Evolutionary conservation across 805 yeast species (phyloP), one percentile per base, ranked within the genome.

Genomic region (Brettanomyces naardenensis): DNA sequence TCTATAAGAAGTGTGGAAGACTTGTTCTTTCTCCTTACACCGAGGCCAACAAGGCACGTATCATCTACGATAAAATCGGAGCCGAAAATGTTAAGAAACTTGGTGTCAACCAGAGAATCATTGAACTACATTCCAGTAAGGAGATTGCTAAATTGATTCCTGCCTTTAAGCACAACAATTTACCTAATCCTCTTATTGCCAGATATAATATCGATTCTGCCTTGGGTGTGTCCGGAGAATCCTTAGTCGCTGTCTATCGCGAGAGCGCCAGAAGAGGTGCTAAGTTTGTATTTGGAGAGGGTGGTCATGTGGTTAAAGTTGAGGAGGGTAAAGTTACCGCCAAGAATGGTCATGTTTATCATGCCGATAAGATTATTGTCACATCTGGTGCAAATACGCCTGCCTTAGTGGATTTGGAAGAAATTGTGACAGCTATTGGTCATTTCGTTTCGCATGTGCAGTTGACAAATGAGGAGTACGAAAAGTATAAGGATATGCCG

Each of bases 391-490:
- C 71, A 3, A 51, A 51, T n/a, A 56, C 68, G 0, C 48, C 50
- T 22, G 53, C 52, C 33, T 39, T 66, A 20, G 35, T 64, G 10
- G 64, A 65, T 38, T 62, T 62, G 44, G 38, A 56, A 28, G 54
- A 53, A 4, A 69, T 64, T 37, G 43, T 65, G 10, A 39, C 59
- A 4, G 67, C 68, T 21, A 64, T 62, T 39, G 59, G 65, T 32
- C 65, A 65, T 64, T 58, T 69, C 10, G 62, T 66, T 22, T 69
- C 62, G 11, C 71, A 66, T 41, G 58, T 65, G 23, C 52, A 56
- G 44, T 41, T 66, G 5, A 45, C 59, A 4, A 56, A 52, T 1
- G 56, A 53, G 2, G 58, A 66, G 43, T 59, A 62, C 19, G 31
- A 35, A 6, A 28, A 38, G 11, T 41, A 62, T 19, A 64, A 53